Base-by-base conservation (phyloP, 129 eudicot genomes). In the Helianthus annuus region DNA sequence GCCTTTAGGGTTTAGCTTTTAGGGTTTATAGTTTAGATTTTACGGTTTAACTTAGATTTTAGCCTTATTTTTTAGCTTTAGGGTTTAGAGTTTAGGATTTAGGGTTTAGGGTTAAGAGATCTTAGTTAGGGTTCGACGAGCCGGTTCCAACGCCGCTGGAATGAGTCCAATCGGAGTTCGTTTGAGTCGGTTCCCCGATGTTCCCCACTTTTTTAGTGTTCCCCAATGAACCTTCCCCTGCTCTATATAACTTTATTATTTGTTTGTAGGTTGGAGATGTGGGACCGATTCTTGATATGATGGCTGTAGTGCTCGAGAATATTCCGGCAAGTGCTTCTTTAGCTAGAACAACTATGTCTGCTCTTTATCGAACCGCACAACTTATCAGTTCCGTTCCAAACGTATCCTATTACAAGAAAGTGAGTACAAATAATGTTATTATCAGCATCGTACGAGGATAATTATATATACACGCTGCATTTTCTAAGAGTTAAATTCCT, bases 201-300 rank as follows among this genome's bases (percentile, higher is more conserved):
- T n/a, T n/a, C n/a, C n/a, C n/a, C n/a, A n/a, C n/a, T n/a, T n/a
- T n/a, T n/a, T n/a, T n/a, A n/a, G n/a, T n/a, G n/a, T n/a, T n/a
- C n/a, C n/a, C n/a, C n/a, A n/a, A n/a, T n/a, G n/a, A n/a, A n/a
- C n/a, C n/a, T n/a, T n/a, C n/a, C n/a, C n/a, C n/a, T 44, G 54
- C 45, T 60, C 17, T 32, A 60, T 22, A 32, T 60, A 40, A 60
- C 4, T 34, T 68, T 36, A 51, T 76, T 58, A 2, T n/a, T 42
- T 75, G 11, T 63, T 49, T 75, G 11, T 63, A 90, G 97, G 91
- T 87, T 75, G 97, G 89, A 39, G 97, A 90, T 75, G 89, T 76
- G 57, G 97, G 97, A 55, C 95, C 89, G 1, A 78, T 90, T 79
- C 95, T 90, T 66, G 97, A 90, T 81, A 72, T 81, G 91, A 90